Evolutionary conservation across 1,284 basidiomycete species (phyloP).

Genomic region (Termitomyces sp.): DNA sequence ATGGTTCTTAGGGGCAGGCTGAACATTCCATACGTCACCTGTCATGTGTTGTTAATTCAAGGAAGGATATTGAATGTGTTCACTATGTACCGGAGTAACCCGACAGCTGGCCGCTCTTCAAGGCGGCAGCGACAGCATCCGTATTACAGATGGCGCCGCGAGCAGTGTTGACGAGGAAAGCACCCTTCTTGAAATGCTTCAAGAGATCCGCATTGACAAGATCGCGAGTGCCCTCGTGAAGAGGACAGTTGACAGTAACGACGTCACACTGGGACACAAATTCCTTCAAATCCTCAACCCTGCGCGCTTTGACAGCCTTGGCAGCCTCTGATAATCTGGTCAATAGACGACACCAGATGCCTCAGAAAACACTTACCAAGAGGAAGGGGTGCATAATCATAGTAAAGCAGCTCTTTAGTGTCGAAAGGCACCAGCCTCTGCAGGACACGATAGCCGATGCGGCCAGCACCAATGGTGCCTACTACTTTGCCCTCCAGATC

Average conservation of each 20-base stretch:
- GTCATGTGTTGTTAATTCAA: background rate
- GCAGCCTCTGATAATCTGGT: constrained; percentile 45
- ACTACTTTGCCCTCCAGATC: constrained; percentile 92
- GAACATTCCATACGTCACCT: constrained; percentile 60
- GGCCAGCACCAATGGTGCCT: constrained; percentile 82
- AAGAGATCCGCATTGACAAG: constrained; percentile 82
- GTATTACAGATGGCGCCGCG: constrained; percentile 91
- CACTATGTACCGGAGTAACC: constrained; percentile 38
- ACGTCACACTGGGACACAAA: constrained; percentile 81
- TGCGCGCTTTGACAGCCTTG: constrained; percentile 67
- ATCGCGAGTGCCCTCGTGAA: constrained; percentile 84
- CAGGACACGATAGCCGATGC: constrained; percentile 89
- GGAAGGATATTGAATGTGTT: background rate
- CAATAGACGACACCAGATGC: background rate
- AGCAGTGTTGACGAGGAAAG: constrained; percentile 93
- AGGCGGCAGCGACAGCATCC: constrained; percentile 73
- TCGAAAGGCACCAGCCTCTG: constrained; percentile 87
- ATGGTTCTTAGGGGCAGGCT: constrained; percentile 84
- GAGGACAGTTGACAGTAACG: constrained; percentile 85
- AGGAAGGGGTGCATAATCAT: constrained; percentile 86
- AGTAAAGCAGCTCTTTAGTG: constrained; percentile 90
- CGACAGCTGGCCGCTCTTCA: constrained; percentile 73
- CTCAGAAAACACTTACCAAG: constrained; percentile 33
- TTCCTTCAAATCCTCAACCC: constrained; percentile 82
- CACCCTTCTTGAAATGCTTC: constrained; percentile 85